Base-by-base conservation (phyloP, 192 early-diverging fungal species). In the Linnemannia schmuckeri region DNA sequence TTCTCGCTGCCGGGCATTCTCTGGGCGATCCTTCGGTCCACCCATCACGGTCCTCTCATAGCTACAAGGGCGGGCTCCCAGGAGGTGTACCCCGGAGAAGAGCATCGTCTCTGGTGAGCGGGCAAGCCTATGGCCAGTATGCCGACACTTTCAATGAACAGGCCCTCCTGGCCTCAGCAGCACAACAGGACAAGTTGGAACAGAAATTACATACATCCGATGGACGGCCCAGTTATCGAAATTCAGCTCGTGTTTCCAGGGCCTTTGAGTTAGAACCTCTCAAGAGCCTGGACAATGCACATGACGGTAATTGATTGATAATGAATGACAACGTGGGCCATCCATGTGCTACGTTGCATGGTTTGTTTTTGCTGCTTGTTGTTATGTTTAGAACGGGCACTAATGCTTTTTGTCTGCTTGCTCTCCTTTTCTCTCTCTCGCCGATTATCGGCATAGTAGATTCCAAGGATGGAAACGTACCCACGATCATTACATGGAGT, bases 401-500 rank as follows among this genome's bases (percentile, higher is more conserved):
- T 73, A 15, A 41, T 27, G 7, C 72, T 24, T 24, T 57, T 61
- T 33, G 30, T 46, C n/a, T 61, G 13, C 15, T n/a, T 76, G 41
- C 37, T 54, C 12, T 33, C 15, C 8, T 54, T 66, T 20, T 33
- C 49, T 47, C 7, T 54, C 13, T 27, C 61, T 66, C 30, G 61
- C 61, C 61, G 61, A 66, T 33, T 30, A 33, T 66, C 61, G 61
- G 61, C 30, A 33, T 66, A 35, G 30, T 61, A 74, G 82, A 77
- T 33, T 35, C 44, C 17, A 74, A 73, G 40, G 89, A 88, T 66
- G 81, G 82, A 8, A 82, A 88, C 55, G 96, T 97, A 47, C 97
- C 98, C 0, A 96, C 97, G 18, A 97, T 99, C 75, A 94, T 99
- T 24, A 94, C 93, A 47, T 99, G 98, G 96, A 91, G 92, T 70